Percentiles rank a stretch among this genome's conserved stretches.
Evolutionary conservation across 805 yeast genomes (phyloP).

Genomic region (Wickerhamomyces silvicola): DNA sequence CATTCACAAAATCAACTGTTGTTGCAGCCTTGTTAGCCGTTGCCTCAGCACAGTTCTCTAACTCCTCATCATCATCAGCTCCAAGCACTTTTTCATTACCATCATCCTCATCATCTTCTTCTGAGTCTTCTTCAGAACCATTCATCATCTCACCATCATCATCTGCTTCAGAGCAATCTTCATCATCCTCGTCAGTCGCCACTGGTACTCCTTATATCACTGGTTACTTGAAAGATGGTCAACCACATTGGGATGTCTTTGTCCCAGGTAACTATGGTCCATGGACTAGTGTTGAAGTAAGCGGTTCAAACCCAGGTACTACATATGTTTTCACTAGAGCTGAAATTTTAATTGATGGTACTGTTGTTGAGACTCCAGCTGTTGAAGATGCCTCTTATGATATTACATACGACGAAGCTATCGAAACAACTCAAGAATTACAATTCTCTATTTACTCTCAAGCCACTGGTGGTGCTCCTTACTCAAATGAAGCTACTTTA

Average conservation of each 20-base stretch:
- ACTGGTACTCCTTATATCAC: constrained; percentile 17
- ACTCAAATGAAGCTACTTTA: constrained; percentile 10
- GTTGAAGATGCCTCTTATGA: constrained; percentile 10
- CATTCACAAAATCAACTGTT: constrained; percentile 8
- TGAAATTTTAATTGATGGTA: constrained; percentile 12
- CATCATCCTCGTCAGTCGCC: constrained; percentile 8
- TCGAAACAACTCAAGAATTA: constrained; percentile 7
- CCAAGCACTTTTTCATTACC: constrained; percentile 2
- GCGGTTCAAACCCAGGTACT: constrained; percentile 16
- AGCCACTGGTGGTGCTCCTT: constrained; percentile 19
- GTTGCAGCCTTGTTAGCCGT: constrained; percentile 8
- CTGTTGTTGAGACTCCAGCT: constrained; percentile 5
- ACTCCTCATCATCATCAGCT: constrained; percentile 6
- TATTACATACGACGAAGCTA: constrained; percentile 8
- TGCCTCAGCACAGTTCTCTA: constrained; percentile 9
- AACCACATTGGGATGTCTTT: constrained; percentile 20
- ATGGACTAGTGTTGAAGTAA: constrained; percentile 15
- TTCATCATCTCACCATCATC: constrained; percentile 6
- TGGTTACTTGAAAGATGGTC: constrained; percentile 20
- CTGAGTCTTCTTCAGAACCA: constrained; percentile 3
- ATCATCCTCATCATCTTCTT: constrained; percentile 8
- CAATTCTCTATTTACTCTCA: constrained; percentile 10
- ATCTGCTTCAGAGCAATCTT: constrained; percentile 1
- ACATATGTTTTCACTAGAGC: constrained; percentile 14
- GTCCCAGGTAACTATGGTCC: constrained; percentile 19